Percentiles rank a stretch among this genome's conserved stretches.
phyloP scores from a whole-genome alignment of 2,329 filamentous ascomycete species.

The Colletotrichum melonis region DNA sequence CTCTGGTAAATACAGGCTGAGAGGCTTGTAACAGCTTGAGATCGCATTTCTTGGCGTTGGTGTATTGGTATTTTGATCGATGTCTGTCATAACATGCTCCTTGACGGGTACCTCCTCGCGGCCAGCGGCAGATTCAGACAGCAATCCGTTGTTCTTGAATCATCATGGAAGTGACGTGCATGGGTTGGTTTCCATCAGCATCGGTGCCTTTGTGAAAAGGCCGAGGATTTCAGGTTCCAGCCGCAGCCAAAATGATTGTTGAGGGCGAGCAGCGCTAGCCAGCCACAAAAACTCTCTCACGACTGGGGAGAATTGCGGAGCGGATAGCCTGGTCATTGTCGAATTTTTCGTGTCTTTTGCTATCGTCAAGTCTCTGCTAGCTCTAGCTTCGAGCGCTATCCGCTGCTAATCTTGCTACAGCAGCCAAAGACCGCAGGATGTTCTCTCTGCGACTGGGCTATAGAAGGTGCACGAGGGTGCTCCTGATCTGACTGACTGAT shows the following conservation, averaged over 20 bases:
- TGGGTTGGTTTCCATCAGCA: constrained; percentile 1
- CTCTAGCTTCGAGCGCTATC: constrained; percentile 72
- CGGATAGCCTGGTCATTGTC: constrained; percentile 57
- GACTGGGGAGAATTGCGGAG: constrained; percentile 52
- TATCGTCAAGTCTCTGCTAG: constrained; percentile 78
- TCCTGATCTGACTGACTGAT: constrained; percentile 35
- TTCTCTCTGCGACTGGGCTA: constrained; percentile 60
- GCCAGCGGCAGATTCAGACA: background rate
- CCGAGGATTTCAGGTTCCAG: background rate
- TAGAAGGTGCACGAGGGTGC: constrained; percentile 46
- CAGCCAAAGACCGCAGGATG: constrained; percentile 53
- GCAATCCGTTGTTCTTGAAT: background rate
- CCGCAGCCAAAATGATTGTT: constrained; percentile 12
- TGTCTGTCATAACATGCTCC: background rate
- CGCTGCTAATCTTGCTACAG: constrained; percentile 68
- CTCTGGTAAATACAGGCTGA: background rate
- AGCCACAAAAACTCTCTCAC: constrained; percentile 44
- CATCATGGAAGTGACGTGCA: background rate
- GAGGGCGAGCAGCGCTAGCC: constrained; percentile 37
- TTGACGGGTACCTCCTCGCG: background rate
- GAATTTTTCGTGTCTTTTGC: constrained; percentile 69
- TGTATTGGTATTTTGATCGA: background rate
- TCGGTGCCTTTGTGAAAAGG: constrained; percentile 11
- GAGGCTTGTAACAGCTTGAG: background rate
- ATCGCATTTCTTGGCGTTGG: background rate